Base-by-base conservation (phyloP, 2,329 filamentous ascomycete species). In the Mollisiaceae sp. region DNA sequence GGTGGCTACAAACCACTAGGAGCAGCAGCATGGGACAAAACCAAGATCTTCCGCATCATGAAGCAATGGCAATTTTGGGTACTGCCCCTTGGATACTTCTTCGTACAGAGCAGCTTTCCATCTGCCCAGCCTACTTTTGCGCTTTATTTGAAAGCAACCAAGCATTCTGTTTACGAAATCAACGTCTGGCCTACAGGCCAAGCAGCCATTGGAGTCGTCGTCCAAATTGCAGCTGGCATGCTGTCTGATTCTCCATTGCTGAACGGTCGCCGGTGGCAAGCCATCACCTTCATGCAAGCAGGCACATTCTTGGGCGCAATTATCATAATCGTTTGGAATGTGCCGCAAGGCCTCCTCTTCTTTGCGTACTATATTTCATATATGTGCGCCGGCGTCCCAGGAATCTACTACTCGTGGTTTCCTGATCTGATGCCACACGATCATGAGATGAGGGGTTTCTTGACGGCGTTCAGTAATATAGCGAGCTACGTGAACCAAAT, bases 51-150 rank as follows among this genome's bases (percentile, higher is more conserved):
- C 56, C 65, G 68, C 9, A 69, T 74, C n/a, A 68, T 67, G 63
- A 55, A 47, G 15, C 62, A 69, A 32, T 74, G 71, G 72, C 71
- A 74, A 41, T 73, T 73, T 52, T 74, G 70, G 69, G 45, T 73
- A 18, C 55, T 74, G 24, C 68, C 71, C 0, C 15, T 72, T 6
- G 71, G 71, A 14, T 74, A 73, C 35, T 71, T 70, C 35, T 71
- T 73, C 20, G 62, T 73, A 2, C 71, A 74, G 41, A 60, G 61
- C 1, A 68, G 67, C 55, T 66, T 66, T 24, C 69, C 69, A 8
- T 55, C 32, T 15, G 61, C 66, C 20, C 70, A 74, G 47, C 71
- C 71, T 0, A 63, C 54, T 4, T 69, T 71, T 43, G 63, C 72
- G 5, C 64, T 74, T 1, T 74, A 65, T 59, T 57, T 74, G 4